Evolutionary conservation across 2,329 filamentous ascomycete species (phyloP).

Genomic region (Calonectria hongkongensis): DNA sequence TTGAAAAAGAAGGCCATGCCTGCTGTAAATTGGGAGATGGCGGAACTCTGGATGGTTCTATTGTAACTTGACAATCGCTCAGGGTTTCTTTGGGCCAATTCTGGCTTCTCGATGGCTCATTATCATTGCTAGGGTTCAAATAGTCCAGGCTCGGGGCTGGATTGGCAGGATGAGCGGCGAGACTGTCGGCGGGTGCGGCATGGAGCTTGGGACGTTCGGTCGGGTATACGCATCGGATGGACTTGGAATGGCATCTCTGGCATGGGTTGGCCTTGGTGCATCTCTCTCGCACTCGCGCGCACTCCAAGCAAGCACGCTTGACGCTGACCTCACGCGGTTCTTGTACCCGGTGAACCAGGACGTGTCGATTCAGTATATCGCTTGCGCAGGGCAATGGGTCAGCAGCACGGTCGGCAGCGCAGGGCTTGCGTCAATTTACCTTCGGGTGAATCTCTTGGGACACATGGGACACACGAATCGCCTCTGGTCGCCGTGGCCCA

Average conservation of each 20-base stretch:
- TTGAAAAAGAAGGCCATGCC: slow-evolving; percentile 1
- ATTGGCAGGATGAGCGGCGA: neutral
- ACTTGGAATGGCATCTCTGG: slow-evolving; percentile 36
- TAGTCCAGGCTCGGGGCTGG: neutral
- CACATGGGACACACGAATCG: slow-evolving; percentile 45
- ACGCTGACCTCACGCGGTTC: neutral
- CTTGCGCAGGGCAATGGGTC: slow-evolving; percentile 11
- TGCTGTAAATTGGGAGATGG: neutral
- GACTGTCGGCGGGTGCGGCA: neutral
- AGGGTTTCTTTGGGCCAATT: neutral
- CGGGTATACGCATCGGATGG: slow-evolving; percentile 41
- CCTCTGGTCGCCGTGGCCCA: slow-evolving; percentile 37
- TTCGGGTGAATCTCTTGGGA: slow-evolving; percentile 46
- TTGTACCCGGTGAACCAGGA: slow-evolving; percentile 15
- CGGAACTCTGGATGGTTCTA: neutral
- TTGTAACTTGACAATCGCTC: neutral
- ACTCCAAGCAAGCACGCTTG: slow-evolving; percentile 44
- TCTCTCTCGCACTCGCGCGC: slow-evolving; percentile 44
- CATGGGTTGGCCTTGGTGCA: slow-evolving; percentile 43
- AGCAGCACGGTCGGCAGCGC: neutral
- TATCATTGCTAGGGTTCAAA: neutral
- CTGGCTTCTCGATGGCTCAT: neutral
- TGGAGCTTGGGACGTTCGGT: neutral
- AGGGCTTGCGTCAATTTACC: slow-evolving; percentile 34
- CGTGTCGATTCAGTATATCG: slow-evolving; percentile 33